These are phyloP conservation scores for Geotrichum europaeum DNA, from an alignment of 1,139 yeast species.

Conservation along the genomic window DNA sequence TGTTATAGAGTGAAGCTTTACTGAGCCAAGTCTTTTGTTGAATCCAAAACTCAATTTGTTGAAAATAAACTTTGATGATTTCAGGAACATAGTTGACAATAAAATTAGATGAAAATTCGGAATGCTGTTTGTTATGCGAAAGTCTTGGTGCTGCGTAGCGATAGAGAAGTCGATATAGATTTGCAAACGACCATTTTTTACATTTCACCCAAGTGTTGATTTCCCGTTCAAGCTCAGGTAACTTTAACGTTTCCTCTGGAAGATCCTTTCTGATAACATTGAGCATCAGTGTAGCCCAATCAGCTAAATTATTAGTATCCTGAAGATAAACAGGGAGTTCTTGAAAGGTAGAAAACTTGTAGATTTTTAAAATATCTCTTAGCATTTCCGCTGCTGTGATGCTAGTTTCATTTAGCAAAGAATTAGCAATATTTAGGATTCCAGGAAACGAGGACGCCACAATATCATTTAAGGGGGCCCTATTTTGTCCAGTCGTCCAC, in stretches of 20 bases:
- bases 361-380: conserved; percentile 66
- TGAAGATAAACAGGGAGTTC: conserved; percentile 72
- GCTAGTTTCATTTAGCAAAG: conserved; percentile 44
- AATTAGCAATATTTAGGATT: conserved; percentile 58
- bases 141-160: conserved; percentile 53
- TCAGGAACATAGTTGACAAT: conserved; percentile 60
- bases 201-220: conserved; percentile 61
- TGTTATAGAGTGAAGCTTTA: conserved; percentile 55
- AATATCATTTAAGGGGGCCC: conserved; percentile 55
- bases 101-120: conserved; percentile 34
- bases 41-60: conserved; percentile 71
- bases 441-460: conserved; percentile 63
- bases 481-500: conserved; percentile 61
- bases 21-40: conserved; percentile 61
- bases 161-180: conserved; percentile 62
- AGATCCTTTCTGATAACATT: conserved; percentile 56
- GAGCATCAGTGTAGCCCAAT: conserved; percentile 78
- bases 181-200: conserved; percentile 87
- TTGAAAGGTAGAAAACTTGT: conserved; percentile 70
- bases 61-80: conserved; percentile 55
- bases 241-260: conserved; percentile 44
- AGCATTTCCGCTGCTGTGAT: conserved; percentile 63
- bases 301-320: conserved; percentile 47
- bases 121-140: conserved; percentile 27
- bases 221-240: conserved; percentile 45